Conservation (phyloP, 2,329 filamentous ascomycete species). For the Colletotrichum cereale region DNA sequence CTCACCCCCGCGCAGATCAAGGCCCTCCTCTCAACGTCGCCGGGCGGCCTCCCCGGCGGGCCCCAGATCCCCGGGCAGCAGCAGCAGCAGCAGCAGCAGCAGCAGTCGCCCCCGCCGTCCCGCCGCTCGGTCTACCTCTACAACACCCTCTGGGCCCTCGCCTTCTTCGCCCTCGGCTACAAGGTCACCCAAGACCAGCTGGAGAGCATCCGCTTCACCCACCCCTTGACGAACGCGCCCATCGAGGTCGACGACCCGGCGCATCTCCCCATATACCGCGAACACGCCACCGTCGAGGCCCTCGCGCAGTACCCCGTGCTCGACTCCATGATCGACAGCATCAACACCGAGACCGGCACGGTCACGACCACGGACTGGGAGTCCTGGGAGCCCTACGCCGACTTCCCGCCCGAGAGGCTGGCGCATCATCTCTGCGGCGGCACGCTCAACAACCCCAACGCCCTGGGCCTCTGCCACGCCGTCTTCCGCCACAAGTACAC, state of each 20-base stretch:
- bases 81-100: neutral
- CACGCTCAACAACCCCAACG: constrained; percentile 47
- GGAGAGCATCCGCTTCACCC: constrained; percentile 11
- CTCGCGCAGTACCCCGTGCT: constrained; percentile 11
- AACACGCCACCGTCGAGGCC: constrained; percentile 1
- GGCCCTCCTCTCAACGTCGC: constrained; percentile 37
- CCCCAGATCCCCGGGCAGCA: neutral
- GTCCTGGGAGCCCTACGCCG: constrained; percentile 28
- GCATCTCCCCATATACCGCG: constrained; percentile 5
- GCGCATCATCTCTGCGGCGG: constrained; percentile 52
- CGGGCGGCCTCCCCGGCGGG: neutral
- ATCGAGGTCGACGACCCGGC: constrained; percentile 10
- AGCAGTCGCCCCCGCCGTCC: neutral
- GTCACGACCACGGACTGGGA: constrained; percentile 17
- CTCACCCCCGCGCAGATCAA: constrained; percentile 40
- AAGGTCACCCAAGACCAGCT: constrained; percentile 28
- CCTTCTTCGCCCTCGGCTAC: constrained; percentile 35
- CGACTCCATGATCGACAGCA: constrained; percentile 1
- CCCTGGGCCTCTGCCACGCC: constrained; percentile 50
- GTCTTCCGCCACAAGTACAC: constrained; percentile 48
- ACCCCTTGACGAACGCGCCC: constrained; percentile 21
- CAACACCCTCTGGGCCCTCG: constrained; percentile 27
- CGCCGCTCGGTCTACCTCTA: constrained; percentile 25
- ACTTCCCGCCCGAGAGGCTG: neutral
- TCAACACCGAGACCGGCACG: neutral